Evolutionary conservation across 169 alveolate species (phyloP).

Genomic region (Plasmodium gonderi): DNA sequence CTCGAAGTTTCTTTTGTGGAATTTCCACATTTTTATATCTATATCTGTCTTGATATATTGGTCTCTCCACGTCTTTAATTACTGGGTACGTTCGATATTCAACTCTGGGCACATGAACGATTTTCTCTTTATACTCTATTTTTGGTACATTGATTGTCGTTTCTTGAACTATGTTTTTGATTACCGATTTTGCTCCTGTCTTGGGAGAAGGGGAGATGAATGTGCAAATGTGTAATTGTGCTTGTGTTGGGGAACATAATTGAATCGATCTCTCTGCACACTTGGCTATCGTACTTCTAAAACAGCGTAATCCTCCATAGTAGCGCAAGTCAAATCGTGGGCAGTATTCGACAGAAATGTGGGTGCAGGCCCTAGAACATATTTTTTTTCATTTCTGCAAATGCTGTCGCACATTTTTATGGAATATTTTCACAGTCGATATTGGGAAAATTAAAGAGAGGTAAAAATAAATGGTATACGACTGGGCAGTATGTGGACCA

Average conservation of each 20-base stretch:
- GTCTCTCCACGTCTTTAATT: constrained; percentile 58
- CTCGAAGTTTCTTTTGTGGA: constrained; percentile 40
- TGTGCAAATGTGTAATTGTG: neutral
- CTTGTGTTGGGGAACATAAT: neutral
- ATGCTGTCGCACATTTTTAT: constrained; percentile 63
- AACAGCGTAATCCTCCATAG: constrained; percentile 28
- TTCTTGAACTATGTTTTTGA: constrained; percentile 71
- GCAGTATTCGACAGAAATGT: neutral
- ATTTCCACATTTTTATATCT: constrained; percentile 60
- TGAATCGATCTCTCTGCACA: neutral
- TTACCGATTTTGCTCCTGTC: constrained; percentile 14
- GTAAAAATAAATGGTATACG: neutral
- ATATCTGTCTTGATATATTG: constrained; percentile 56
- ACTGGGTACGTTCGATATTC: constrained; percentile 68
- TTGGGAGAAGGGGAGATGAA: neutral
- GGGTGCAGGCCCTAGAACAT: constrained; percentile 33
- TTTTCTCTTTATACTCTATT: constrained; percentile 49
- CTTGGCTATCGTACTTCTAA: constrained; percentile 23
- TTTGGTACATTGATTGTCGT: constrained; percentile 70
- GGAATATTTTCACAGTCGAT: neutral
- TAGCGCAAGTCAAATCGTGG: constrained; percentile 16
- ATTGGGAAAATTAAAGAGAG: neutral
- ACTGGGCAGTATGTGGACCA: too few species aligned
- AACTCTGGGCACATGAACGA: constrained; percentile 58
- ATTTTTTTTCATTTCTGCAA: constrained; percentile 42